Evolutionary conservation across 2,329 filamentous ascomycete species (phyloP), one percentile per base, ranked within the genome.

Genomic region (Phialocephala sp.): DNA sequence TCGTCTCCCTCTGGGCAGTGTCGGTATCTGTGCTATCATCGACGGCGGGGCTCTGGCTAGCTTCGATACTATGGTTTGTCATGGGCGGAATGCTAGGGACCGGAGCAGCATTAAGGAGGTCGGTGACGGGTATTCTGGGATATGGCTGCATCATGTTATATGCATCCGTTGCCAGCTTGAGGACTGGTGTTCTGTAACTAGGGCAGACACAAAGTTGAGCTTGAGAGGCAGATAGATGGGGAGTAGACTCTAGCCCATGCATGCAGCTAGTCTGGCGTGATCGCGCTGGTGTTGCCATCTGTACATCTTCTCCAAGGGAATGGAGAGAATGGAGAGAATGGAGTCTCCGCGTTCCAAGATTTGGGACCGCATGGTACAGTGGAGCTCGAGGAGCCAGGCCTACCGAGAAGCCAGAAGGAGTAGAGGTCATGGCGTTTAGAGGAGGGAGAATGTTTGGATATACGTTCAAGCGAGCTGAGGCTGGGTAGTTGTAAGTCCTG

Each of bases 81-180:
- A 27, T 47, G 32, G 45, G 18, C 20, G 62, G 24, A 36, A 20
- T 37, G 11, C 27, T 1, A 1, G 37, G 18, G 12, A 12, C 22
- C 8, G 27, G 20, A 45, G 61, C 22, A 20, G 43, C 18, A 36
- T 66, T 68, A 24, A 66, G 39, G 4, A 68, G 32, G 22, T 58
- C 54, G 27, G 45, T 41, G 37, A 68, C 32, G 4, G 54, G 39
- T 4, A 66, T 24, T 41, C 62, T 45, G 27, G 60, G 6, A 45
- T 62, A 65, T 22, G 57, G 60, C 37, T 47, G 41, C n/a, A 39
- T 15, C 2, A n/a, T 41, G 12, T 60, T 43, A 54, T 55, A 41
- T 27, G 57, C 57, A 41, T 35, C 45, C 59, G 24, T 43, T 27
- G 56, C 55, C 22, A 45, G 32, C 22, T 47, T 11, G 15, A n/a